Evolutionary conservation across 176 grass and related monocot species (phyloP).

Genomic region (Oryza coarctata): DNA sequence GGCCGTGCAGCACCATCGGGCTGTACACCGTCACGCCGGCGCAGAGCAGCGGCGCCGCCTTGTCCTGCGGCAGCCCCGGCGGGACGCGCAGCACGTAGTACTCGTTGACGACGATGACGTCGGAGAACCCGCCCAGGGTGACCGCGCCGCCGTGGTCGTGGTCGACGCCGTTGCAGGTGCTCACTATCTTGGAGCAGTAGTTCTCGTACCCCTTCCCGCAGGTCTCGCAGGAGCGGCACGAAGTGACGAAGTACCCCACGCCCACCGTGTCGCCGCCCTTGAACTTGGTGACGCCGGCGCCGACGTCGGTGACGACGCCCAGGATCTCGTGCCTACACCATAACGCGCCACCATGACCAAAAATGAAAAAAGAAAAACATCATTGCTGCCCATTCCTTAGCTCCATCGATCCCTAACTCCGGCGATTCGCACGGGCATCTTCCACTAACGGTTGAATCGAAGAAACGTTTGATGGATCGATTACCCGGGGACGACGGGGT

Average conservation of each 20-base stretch:
- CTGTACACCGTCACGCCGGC: conserved; percentile 64
- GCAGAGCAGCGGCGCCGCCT: conserved; percentile 62
- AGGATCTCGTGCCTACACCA: conserved; percentile 54
- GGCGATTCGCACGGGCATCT: not conserved
- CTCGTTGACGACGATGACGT: conserved; percentile 45
- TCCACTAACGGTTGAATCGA: not conserved
- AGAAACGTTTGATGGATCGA: not conserved
- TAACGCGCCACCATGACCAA: too few species aligned
- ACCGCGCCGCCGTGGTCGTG: conserved; percentile 35
- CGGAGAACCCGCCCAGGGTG: conserved; percentile 62
- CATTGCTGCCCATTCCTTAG: not conserved
- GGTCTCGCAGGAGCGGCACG: conserved; percentile 61
- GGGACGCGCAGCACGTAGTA: conserved; percentile 56
- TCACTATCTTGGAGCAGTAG: conserved; percentile 52
- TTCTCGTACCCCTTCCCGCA: conserved; percentile 56
- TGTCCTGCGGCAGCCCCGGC: conserved; percentile 38
- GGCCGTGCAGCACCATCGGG: conserved; percentile 60
- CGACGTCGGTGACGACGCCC: conserved; percentile 46
- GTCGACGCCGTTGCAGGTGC: conserved; percentile 58
- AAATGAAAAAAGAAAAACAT: not conserved
- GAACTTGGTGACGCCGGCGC: conserved; percentile 49
- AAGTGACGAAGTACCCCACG: conserved; percentile 60
- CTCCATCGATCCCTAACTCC: not conserved
- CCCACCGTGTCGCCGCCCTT: conserved; percentile 61
- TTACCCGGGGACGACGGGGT: conserved; percentile 76